Base-by-base conservation (phyloP, 2,329 filamentous ascomycete genomes). In the Monosporascus sp. region DNA sequence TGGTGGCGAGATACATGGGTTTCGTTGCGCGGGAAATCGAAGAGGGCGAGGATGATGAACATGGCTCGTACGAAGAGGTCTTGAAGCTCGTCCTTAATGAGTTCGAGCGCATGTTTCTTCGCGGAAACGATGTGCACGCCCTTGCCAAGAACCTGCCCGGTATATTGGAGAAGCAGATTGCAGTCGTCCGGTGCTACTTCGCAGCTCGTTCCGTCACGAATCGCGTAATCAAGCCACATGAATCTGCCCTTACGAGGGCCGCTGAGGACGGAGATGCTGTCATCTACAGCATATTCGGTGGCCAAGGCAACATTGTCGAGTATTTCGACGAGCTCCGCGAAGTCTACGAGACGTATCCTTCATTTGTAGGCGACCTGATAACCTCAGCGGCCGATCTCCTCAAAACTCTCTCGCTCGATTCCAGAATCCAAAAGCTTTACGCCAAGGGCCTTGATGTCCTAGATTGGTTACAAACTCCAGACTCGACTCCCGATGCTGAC, bases 231-330 rank as follows among this genome's bases (percentile, higher is more conserved):
- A 92, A 91, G 74, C 83, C 90, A 27, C 93, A 99, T 70, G 89
- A 96, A 69, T 97, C 95, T 41, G 95, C 94, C 37, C 81, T 99
- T 47, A 83, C 97, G 67, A 84, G 94, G 61, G 93, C 94, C 49
- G 90, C 90, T 9, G 85, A 88, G 47, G 92, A 97, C 58, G 87
- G 84, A 57, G 85, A 86, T 52, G 92, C 92, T 51, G 87, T 84
- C 63, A 83, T 99, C 55, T 99, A 96, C 76, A 92, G 87, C 60
- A 91, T 99, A 57, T 96, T 97, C 62, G 94, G 94, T 55, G 94
- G 94, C 6, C 94, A 99, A 71, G 94, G 94, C 63, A 99, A 99
- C 72, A 97, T 99, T 59, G 93, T 99, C 73, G 95, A 99, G 75
- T 99, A 99, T 75, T 99, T 99, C 66, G 93, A 99, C 62, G 94